Base-by-base conservation (phyloP, 2,329 filamentous ascomycete genomes). In the Metarhizium rileyi region DNA sequence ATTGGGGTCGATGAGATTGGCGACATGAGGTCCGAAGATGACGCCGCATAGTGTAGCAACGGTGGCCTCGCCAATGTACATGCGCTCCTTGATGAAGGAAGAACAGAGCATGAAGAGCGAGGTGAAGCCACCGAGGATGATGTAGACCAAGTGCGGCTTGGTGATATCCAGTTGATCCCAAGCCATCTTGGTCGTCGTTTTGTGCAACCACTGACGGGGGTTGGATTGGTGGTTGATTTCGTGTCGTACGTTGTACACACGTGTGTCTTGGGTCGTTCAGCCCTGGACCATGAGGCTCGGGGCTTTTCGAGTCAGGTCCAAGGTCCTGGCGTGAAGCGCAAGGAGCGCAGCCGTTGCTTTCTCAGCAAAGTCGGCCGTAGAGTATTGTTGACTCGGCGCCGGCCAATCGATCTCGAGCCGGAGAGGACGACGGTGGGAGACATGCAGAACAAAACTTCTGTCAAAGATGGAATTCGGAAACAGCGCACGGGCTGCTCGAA, bases 11-110 rank as follows among this genome's bases (percentile, higher is more conserved):
- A 95, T 90, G 36, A 94, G 74, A 59, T 89, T 81, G 52, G 87
- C 87, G 36, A 83, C 88, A 71, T 90, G 83, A 16, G 90, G 90
- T 0, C 90, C 89, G 61, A 95, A 94, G 59, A 93, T 90, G 66
- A 95, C 84, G 56, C 89, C 89, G 63, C 86, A 89, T 45, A 95
- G 70, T 3, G 89, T 94, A 46, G 90, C 89, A 42, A 98, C 88
- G 1, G 93, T 97, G 46, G 93, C 93, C 77, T 98, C 93, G 64
- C 93, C 93, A 66, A 98, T 98, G 73, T 98, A 98, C 63, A 97
- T 79, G 66, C 87, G 87, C 76, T 98, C 93, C 75, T 98, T 98
- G 72, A 98, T 95, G 63, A 97, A 83, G 49, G 94, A 89, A 52
- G 93, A 98, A 69, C 90, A 95, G 52, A 98, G 76, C 93, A 98